Conservation (phyloP, 768 basidiomycete genomes). For the Lentinula sp. region DNA sequence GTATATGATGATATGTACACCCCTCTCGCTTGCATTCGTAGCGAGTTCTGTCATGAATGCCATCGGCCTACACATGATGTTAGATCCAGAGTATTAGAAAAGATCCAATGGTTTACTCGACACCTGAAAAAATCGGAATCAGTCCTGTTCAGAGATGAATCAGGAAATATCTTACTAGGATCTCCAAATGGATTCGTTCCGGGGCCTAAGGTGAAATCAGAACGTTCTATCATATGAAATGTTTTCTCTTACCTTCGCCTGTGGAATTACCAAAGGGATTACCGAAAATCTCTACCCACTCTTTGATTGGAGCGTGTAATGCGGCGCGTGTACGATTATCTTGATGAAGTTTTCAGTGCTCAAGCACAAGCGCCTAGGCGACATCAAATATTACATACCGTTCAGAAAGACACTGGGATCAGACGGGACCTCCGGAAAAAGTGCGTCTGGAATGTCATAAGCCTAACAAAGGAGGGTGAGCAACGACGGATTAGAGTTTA, state of each 20-base stretch:
- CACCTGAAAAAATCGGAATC: constrained; percentile 6
- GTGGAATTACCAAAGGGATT: constrained; percentile 9
- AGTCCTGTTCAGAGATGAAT: neutral
- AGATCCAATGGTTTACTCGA: constrained; percentile 19
- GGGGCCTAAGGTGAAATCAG: neutral
- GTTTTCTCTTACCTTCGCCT: neutral
- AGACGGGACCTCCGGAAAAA: constrained; percentile 24
- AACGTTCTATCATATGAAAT: neutral
- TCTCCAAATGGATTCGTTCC: constrained; percentile 14
- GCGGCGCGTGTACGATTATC: constrained; percentile 27
- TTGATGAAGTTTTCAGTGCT: neutral
- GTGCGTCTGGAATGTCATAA: constrained; percentile 29
- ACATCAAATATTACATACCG: constrained; percentile 18
- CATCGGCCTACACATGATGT: constrained; percentile 28
- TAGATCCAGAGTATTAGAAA: neutral
- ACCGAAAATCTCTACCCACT: constrained; percentile 26
- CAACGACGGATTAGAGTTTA: neutral
- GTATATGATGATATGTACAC: constrained; percentile 33
- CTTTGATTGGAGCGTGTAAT: constrained; percentile 37
- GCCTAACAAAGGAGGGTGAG: neutral
- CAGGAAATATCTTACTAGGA: neutral
- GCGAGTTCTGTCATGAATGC: constrained; percentile 42
- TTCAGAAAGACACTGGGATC: constrained; percentile 37
- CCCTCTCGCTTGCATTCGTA: constrained; percentile 30
- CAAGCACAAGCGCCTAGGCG: too few species aligned